Conservation (phyloP, 2,329 filamentous ascomycete genomes). For the Botrytis cinerea region DNA sequence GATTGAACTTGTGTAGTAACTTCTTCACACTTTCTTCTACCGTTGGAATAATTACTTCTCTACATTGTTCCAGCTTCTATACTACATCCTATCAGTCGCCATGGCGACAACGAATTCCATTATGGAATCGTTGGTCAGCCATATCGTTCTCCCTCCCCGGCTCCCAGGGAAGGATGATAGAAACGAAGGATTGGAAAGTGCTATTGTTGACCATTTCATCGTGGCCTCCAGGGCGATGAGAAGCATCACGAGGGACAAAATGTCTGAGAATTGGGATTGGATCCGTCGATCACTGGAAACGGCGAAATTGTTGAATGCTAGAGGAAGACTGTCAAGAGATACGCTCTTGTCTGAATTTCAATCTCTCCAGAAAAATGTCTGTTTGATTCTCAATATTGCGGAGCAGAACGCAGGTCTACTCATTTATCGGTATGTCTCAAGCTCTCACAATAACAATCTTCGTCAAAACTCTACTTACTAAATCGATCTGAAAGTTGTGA, state of each 20-base stretch:
- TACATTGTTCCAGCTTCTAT: background rate
- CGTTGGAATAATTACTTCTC: background rate
- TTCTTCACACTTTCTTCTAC: background rate
- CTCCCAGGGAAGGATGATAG: slow-evolving; percentile 32
- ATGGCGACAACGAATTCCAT: slow-evolving; percentile 15
- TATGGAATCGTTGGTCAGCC: slow-evolving; percentile 31
- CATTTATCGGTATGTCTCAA: slow-evolving; percentile 44
- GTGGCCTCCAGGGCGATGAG: slow-evolving; percentile 20
- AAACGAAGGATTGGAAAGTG: slow-evolving; percentile 23
- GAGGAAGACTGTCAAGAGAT: slow-evolving; percentile 29
- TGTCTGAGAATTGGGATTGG: slow-evolving; percentile 6
- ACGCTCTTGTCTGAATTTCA: slow-evolving; percentile 40
- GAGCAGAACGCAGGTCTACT: slow-evolving; percentile 53
- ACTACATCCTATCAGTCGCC: background rate
- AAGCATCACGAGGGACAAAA: background rate
- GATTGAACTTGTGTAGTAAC: background rate
- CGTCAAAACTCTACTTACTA: background rate
- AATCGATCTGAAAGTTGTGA: slow-evolving; percentile 1
- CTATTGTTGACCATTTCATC: slow-evolving; percentile 24
- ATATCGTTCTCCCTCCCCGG: slow-evolving; percentile 31
- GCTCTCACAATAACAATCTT: background rate
- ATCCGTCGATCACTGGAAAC: slow-evolving; percentile 27
- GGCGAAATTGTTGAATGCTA: slow-evolving; percentile 26
- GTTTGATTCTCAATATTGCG: slow-evolving; percentile 48
- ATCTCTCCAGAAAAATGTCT: slow-evolving; percentile 36